Conservation (phyloP, 2,329 filamentous ascomycete genomes). For the Cladosporium oxysporum region DNA sequence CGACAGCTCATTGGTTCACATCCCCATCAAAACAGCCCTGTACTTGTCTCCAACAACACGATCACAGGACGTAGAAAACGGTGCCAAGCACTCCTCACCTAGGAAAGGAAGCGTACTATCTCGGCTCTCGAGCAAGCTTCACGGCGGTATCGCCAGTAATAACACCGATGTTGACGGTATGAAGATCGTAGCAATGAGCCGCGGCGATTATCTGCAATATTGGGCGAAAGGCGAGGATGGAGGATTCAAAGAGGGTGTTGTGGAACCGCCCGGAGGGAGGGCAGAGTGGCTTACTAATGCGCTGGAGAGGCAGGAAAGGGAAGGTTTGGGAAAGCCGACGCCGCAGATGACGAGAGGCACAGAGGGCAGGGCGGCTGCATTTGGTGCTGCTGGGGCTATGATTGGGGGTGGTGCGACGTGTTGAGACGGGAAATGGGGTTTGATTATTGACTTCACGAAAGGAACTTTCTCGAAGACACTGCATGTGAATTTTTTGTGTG, state of each 20-base stretch:
- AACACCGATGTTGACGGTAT: conserved; percentile 22
- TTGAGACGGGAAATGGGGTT: background rate
- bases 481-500: background rate
- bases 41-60: background rate
- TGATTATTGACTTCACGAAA: too few species aligned
- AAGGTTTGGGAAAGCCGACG: background rate
- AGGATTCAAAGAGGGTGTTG: conserved; percentile 21
- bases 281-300: conserved; percentile 24
- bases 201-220: conserved; percentile 27
- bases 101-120: conserved; percentile 8
- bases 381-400: conserved; percentile 1
- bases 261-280: conserved; percentile 24
- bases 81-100: background rate
- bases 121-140: background rate
- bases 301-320: conserved; percentile 18
- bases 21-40: conserved; percentile 26
- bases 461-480: too few species aligned
- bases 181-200: conserved; percentile 26
- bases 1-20: conserved; percentile 25
- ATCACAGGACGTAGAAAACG: background rate
- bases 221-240: conserved; percentile 29
- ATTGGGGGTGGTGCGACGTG: background rate
- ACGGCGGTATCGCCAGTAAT: background rate
- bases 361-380: background rate
- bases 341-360: background rate